A percentile compares a stretch with the other conserved stretches of the same genome.
Evolutionary conservation across 371 early-diverging fungal genomes (phyloP).

Genomic region (Mucor sp.): DNA sequence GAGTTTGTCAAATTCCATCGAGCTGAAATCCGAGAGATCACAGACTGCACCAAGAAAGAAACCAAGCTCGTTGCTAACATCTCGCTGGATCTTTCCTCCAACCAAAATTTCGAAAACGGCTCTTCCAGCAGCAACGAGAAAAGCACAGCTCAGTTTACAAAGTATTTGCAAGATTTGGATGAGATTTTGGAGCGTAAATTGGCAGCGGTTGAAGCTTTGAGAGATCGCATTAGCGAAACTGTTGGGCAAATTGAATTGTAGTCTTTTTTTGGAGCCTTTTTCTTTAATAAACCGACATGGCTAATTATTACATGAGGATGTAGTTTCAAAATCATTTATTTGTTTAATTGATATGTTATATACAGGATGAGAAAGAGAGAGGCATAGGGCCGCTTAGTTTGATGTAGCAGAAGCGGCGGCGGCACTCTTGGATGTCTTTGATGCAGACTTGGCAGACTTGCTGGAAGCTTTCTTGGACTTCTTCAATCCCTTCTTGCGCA

Average conservation of each 20-base stretch:
- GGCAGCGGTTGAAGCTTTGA: conserved; percentile 50
- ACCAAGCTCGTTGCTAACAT: conserved; percentile 79
- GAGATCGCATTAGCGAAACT: conserved; percentile 50
- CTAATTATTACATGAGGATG: background rate
- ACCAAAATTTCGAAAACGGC: conserved; percentile 27
- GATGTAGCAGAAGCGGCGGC: background rate
- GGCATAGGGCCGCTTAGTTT: background rate
- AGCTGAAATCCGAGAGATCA: conserved; percentile 76
- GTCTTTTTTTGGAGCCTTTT: background rate
- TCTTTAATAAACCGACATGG: background rate
- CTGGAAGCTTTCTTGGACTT: background rate
- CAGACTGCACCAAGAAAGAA: conserved; percentile 81
- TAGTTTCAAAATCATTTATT: background rate
- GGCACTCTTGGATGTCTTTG: background rate
- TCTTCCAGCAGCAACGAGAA: conserved; percentile 7
- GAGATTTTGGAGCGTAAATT: conserved; percentile 60
- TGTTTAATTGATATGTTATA: background rate
- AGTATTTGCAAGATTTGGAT: conserved; percentile 60
- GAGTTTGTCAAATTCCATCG: conserved; percentile 80
- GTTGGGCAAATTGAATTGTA: conserved; percentile 39
- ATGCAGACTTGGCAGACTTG: background rate
- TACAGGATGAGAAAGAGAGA: background rate
- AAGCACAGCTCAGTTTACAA: conserved; percentile 27
- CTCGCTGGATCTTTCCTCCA: conserved; percentile 49
- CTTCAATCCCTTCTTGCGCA: background rate